Conservation (phyloP, 139 green algal species). For the Chlamydomonas asymmetrica region DNA sequence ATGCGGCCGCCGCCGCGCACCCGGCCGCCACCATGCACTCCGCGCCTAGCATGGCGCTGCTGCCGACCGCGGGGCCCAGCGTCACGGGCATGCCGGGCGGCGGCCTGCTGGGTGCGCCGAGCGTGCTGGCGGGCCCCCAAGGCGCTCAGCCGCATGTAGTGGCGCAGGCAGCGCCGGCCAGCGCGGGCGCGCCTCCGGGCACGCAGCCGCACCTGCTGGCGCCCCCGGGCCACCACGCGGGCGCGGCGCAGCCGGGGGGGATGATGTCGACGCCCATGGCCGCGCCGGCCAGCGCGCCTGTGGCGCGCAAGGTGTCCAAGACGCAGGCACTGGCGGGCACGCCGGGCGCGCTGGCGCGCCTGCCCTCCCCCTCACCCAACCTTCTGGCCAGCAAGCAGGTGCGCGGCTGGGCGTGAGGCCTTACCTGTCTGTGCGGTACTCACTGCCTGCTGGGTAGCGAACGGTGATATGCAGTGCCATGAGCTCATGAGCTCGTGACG, state of each 20-base stretch:
- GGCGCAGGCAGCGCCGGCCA: not conserved
- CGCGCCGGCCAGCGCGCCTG: not conserved
- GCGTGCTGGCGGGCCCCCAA: slow-evolving; percentile 1
- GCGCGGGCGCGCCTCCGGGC: slow-evolving; percentile 4
- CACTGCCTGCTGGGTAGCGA: too few species aligned
- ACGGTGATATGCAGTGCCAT: too few species aligned
- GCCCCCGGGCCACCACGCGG: not conserved
- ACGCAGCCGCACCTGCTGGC: slow-evolving; percentile 8
- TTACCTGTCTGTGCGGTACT: too few species aligned
- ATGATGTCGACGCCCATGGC: not conserved
- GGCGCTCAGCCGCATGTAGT: not conserved
- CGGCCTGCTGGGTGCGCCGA: slow-evolving; percentile 8
- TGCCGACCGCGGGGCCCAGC: slow-evolving; percentile 9
- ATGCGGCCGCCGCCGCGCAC: slow-evolving; percentile 1
- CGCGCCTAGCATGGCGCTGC: slow-evolving; percentile 5
- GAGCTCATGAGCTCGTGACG: too few species aligned
- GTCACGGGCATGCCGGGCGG: slow-evolving; percentile 7
- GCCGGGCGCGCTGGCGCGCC: too few species aligned
- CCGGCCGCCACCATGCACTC: slow-evolving; percentile 2
- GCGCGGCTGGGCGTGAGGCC: too few species aligned
- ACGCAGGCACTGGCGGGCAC: not conserved
- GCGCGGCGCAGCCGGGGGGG: not conserved
- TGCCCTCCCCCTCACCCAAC: too few species aligned
- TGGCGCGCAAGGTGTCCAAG: slow-evolving; percentile 23
- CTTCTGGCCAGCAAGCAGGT: too few species aligned